Base-by-base conservation (phyloP, 768 basidiomycete genomes). In the Psilocybe subaeruginosa region DNA sequence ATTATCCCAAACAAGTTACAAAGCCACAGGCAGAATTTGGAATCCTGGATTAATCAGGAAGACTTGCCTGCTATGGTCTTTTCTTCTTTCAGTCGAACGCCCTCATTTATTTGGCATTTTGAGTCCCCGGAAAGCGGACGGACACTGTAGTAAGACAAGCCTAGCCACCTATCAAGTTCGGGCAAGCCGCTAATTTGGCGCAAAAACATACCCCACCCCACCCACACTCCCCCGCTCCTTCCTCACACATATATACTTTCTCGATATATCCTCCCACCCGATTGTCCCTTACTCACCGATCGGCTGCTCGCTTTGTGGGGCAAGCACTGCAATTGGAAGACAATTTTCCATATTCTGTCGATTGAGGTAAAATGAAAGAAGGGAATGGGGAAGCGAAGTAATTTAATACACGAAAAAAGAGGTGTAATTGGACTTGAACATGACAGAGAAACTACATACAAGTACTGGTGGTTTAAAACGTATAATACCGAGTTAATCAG, bases 401-500 rank as follows among this genome's bases (percentile, higher is more conserved):
- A 35, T 48, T 33, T 27, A 8, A 56, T 33, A 47, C 55, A 53
- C 35, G 51, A 37, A 48, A n/a, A 48, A 50, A 33, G 45, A 29
- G 23, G 56, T n/a, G 35, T 54, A 58, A 58, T 43, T 49, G 41
- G 43, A 62, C 14, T 48, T 41, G 56, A 46, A 51, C 16, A 27
- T 2, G 45, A 12, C 31, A 41, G 33, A 23, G 16, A 61, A 11
- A 31, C 14, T 11, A 55, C 39, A 41, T 30, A 54, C 53, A 50
- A 63, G 62, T 59, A 63, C 55, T 63, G 56, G 51, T 51, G 62
- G 30, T 31, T 47, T 33, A 45, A 59, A 58, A 49, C 56, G 60
- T 64, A 64, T 46, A 57, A 62, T 64, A 67, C 63, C 66, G 54
- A 63, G 66, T 63, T 64, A 66, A 55, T 60, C 60, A 61, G 59